Percentiles rank a stretch among this genome's conserved stretches.
Evolutionary conservation across 345 rosid species (phyloP).

Genomic region (Populus simonii): DNA sequence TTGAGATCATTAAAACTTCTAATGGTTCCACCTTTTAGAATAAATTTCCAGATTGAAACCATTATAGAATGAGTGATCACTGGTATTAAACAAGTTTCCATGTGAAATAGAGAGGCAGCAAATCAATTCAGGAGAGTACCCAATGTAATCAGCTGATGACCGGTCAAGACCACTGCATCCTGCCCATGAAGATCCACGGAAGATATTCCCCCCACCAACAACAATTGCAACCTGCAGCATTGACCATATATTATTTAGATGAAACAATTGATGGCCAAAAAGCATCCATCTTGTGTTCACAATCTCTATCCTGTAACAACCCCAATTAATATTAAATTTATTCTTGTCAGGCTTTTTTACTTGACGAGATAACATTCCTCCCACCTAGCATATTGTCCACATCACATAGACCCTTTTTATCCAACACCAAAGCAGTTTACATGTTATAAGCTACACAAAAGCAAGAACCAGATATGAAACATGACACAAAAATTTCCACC

Average conservation of each 20-base stretch:
- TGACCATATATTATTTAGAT: conserved; percentile 4
- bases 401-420: background rate
- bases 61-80: background rate
- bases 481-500: background rate
- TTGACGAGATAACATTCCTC: background rate
- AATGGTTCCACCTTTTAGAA: background rate
- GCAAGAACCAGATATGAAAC: background rate
- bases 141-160: conserved; percentile 94
- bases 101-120: background rate
- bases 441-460: too few species aligned
- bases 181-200: conserved; percentile 90
- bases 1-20: background rate
- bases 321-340: background rate
- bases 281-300: background rate
- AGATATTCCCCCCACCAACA: conserved; percentile 95
- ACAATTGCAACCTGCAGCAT: conserved; percentile 79
- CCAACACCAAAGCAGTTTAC: too few species aligned
- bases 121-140: conserved; percentile 41
- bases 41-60: background rate
- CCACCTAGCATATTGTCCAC: background rate
- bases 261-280: background rate
- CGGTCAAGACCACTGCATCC: conserved; percentile 97
- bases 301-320: background rate
- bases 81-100: background rate
- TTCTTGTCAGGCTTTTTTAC: background rate